Percentiles rank a stretch among this genome's conserved stretches.
phyloP scores from a whole-genome alignment of 768 basidiomycete species.

The Gyrodon lividus region DNA sequence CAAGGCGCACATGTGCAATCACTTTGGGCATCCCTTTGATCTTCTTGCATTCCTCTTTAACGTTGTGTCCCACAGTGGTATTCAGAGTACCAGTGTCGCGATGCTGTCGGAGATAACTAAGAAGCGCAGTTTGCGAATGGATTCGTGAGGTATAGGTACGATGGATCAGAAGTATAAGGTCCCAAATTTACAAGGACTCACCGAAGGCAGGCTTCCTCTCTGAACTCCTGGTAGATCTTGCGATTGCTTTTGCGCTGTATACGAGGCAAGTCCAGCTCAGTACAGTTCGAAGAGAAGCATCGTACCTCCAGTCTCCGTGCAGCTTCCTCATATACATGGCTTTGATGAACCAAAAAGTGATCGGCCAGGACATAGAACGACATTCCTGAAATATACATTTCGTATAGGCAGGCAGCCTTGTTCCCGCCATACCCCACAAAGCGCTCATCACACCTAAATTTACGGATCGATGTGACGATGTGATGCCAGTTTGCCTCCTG shows the following conservation, averaged over 20 bases:
- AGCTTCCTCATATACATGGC: slow-evolving; percentile 76
- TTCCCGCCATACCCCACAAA: slow-evolving; percentile 92
- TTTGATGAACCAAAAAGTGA: slow-evolving; percentile 89
- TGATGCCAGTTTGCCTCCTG: background rate
- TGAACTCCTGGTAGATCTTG: slow-evolving; percentile 75
- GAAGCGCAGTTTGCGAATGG: too few relatives aligned
- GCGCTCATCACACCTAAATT: slow-evolving; percentile 82
- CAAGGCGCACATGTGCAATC: slow-evolving; percentile 36
- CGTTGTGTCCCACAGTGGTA: slow-evolving; percentile 51
- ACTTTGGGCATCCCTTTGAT: slow-evolving; percentile 49
- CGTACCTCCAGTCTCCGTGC: slow-evolving; percentile 68
- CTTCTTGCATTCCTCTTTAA: slow-evolving; percentile 62
- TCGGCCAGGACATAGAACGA: slow-evolving; percentile 82
- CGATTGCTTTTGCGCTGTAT: slow-evolving; percentile 69
- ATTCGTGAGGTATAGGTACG: background rate
- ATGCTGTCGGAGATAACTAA: slow-evolving; percentile 65
- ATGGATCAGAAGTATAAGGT: background rate
- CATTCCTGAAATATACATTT: slow-evolving; percentile 86
- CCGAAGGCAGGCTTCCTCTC: slow-evolving; percentile 74
- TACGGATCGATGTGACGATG: background rate
- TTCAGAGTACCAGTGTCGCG: slow-evolving; percentile 50
- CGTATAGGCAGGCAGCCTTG: slow-evolving; percentile 90
- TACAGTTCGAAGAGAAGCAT: background rate
- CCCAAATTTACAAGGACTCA: slow-evolving; percentile 21
- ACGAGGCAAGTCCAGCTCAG: background rate